These are phyloP conservation scores for Termitomyces sp. DNA, from an alignment of 768 basidiomycete genomes.

Conservation along the genomic window DNA sequence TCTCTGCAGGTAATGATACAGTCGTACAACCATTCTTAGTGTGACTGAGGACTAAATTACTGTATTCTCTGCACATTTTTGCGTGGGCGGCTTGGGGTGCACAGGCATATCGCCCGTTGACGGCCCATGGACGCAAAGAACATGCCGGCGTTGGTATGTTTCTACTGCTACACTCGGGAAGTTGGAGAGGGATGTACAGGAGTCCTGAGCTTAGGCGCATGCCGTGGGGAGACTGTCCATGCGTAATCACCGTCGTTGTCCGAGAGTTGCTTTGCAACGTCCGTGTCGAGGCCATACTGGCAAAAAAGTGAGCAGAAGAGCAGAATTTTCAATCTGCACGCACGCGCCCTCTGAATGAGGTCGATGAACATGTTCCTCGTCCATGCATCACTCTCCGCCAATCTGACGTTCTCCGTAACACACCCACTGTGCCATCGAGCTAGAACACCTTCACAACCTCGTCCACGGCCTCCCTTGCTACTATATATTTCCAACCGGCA, in stretches of 20 bases:
- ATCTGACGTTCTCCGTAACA: too few species aligned
- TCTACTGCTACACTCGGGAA: constrained; percentile 53
- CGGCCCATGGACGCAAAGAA: constrained; percentile 89
- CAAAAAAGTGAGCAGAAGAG: not conserved
- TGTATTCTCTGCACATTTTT: constrained; percentile 18
- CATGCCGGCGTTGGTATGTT: constrained; percentile 46
- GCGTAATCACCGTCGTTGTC: constrained; percentile 92
- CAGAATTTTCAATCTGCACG: constrained; percentile 20
- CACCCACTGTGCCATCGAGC: too few species aligned
- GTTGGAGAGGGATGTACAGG: constrained; percentile 47
- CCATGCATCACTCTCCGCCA: constrained; percentile 94
- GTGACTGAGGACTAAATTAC: too few species aligned
- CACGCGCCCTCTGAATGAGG: constrained; percentile 68
- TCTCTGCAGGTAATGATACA: too few species aligned
- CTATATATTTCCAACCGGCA: too few species aligned
- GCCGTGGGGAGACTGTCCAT: constrained; percentile 94
- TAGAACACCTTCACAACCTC: too few species aligned
- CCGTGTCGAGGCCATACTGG: constrained; percentile 87
- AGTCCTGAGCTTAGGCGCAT: constrained; percentile 66
- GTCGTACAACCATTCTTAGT: too few species aligned
- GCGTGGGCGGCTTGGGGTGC: constrained; percentile 20
- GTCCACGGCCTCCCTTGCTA: too few species aligned
- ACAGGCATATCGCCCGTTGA: constrained; percentile 38
- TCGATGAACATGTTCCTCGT: constrained; percentile 95
- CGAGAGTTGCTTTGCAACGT: constrained; percentile 36